Base-by-base conservation (phyloP, 305 asterid species). In the Fraxinus dipetala region DNA sequence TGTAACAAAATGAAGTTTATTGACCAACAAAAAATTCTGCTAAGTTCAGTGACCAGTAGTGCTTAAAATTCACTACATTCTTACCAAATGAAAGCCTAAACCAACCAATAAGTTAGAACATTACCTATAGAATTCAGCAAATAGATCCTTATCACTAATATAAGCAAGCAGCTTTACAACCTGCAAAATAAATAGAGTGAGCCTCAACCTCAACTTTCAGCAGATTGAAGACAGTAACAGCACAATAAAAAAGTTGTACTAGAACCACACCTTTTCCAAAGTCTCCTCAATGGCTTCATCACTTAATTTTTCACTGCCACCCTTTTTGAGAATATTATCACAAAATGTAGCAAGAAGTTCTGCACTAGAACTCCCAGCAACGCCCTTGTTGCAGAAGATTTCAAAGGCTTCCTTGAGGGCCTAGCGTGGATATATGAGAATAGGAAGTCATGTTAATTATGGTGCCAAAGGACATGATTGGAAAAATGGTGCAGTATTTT, bases 351-450 rank as follows among this genome's bases (percentile, higher is more conserved):
- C 98, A 7, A 95, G 95, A 85, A 95, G 93, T 83, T 95, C 99
- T 0, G 98, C 98, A 79, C 96, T 95, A n/a, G 99, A 94, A 87
- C 96, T 93, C 83, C 99, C 99, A 82, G 97, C 93, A 85, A 95
- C 96, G 32, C 96, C 97, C 86, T 95, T 95, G 87, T 95, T 94
- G 91, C 98, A 94, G 84, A 95, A 95, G 76, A 90, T 87, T 85
- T 95, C 98, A 80, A 94, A 94, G 75, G 99, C 98, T 86, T 95
- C 98, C 84, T 95, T 92, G 70, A 95, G 96, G 80, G 98, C 98
- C 99, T 95, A 74, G 31, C 54, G 30, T 2, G 61, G 56, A 81
- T 20, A 43, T 31, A 54, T 20, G 81, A 75, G 82, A 61, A 73
- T 16, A 35, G 24, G 32, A 73, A 45, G 72, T 20, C 78, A 80